phyloP scores from a whole-genome alignment of 176 grass and related monocot species.

The Coix lacrymajobi region DNA sequence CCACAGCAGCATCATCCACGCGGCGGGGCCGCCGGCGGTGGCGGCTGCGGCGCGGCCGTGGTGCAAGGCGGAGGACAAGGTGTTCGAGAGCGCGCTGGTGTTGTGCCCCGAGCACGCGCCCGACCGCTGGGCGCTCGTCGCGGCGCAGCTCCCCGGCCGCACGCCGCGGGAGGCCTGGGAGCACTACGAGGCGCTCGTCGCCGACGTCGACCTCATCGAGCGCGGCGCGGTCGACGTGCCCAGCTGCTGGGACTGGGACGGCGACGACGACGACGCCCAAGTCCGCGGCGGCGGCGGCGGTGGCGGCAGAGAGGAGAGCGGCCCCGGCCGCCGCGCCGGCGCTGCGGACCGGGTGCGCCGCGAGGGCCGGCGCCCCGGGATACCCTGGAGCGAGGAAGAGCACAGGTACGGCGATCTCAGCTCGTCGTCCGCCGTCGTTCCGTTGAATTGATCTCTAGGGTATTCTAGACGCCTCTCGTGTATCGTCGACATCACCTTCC shows the following conservation, averaged over 20 bases:
- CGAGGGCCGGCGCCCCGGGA: conserved; percentile 42
- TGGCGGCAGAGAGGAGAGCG: too few species aligned
- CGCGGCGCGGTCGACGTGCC: conserved; percentile 54
- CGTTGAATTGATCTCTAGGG: background rate
- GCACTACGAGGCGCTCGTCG: conserved; percentile 65
- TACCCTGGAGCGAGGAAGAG: conserved; percentile 84
- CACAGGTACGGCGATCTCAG: conserved; percentile 40
- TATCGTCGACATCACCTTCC: background rate
- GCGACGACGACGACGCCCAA: background rate
- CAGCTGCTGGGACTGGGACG: conserved; percentile 39
- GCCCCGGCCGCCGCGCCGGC: background rate
- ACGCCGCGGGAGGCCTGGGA: conserved; percentile 49
- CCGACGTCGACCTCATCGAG: conserved; percentile 77
- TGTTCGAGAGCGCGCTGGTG: conserved; percentile 80
- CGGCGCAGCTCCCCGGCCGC: conserved; percentile 45
- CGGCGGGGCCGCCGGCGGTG: background rate
- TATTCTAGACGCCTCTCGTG: background rate
- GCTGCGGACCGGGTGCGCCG: background rate
- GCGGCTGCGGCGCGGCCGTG: conserved; percentile 22
- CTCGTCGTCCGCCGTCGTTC: background rate
- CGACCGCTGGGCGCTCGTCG: conserved; percentile 63
- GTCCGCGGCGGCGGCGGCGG: background rate
- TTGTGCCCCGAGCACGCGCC: conserved; percentile 46
- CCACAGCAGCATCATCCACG: background rate
- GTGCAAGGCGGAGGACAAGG: conserved; percentile 83